phyloP scores from a whole-genome alignment of 2,329 filamentous ascomycete genomes.

The Stachybotrys echinatus region DNA sequence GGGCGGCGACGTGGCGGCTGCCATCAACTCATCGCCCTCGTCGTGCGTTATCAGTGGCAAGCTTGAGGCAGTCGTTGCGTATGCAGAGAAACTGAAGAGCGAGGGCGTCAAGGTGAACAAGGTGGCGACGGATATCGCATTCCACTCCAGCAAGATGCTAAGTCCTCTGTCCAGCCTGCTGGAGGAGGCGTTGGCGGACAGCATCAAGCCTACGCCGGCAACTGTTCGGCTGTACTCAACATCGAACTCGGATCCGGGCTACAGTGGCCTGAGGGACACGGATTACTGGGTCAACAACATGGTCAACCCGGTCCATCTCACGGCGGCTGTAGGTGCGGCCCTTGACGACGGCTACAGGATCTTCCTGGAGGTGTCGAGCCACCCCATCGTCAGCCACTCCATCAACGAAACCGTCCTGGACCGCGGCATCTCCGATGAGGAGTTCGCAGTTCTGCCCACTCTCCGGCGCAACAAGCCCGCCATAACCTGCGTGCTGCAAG shows the following conservation, averaged over 20 bases:
- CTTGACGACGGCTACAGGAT: conserved; percentile 4
- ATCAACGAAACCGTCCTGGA: conserved; percentile 4
- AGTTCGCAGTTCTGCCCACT: background rate
- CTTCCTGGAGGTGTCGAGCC: conserved; percentile 6
- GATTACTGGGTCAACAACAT: conserved; percentile 9
- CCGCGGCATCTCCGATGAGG: background rate
- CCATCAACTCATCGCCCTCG: conserved; percentile 7
- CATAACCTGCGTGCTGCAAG: background rate
- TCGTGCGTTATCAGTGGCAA: conserved; percentile 5
- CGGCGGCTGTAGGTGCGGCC: conserved; percentile 3
- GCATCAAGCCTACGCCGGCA: background rate
- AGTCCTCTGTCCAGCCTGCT: conserved; percentile 1
- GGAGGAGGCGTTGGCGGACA: background rate
- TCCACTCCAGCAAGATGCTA: conserved; percentile 6
- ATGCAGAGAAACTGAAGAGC: background rate
- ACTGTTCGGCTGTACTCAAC: conserved; percentile 5
- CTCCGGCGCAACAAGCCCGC: background rate
- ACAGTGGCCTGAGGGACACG: background rate
- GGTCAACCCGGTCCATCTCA: conserved; percentile 7
- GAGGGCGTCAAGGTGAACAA: background rate
- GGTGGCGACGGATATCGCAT: conserved; percentile 6
- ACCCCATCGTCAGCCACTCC: conserved; percentile 5
- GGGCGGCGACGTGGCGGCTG: conserved; percentile 1
- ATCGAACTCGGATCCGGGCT: conserved; percentile 3
- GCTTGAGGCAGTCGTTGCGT: background rate